phyloP scores from a whole-genome alignment of 2,329 filamentous ascomycete genomes.

The Coniella lustricola region DNA sequence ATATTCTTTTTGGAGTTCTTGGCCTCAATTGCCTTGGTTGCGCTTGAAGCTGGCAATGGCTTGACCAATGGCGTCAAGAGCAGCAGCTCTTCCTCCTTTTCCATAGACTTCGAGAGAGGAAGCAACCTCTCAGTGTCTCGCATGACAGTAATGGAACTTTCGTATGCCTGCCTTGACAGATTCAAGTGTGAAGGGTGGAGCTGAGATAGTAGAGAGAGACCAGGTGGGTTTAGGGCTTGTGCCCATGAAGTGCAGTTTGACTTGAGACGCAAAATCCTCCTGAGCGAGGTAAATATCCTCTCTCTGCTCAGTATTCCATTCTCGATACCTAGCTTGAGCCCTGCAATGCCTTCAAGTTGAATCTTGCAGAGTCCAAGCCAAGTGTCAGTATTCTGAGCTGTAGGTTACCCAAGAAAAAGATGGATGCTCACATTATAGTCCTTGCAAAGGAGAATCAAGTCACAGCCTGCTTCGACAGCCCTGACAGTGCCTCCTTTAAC shows the following conservation, averaged over 20 bases:
- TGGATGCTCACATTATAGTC: constrained; percentile 54
- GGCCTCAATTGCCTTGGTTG: constrained; percentile 62
- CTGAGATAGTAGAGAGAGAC: constrained; percentile 67
- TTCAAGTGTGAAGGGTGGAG: constrained; percentile 76
- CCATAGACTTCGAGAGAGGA: constrained; percentile 73
- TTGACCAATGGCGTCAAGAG: constrained; percentile 85
- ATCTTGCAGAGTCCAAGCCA: constrained; percentile 31
- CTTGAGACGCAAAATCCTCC: constrained; percentile 74
- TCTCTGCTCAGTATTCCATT: constrained; percentile 81
- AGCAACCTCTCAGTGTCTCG: constrained; percentile 80
- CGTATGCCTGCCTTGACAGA: constrained; percentile 80
- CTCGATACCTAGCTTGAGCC: constrained; percentile 80
- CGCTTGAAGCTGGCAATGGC: constrained; percentile 80
- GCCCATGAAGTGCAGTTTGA: constrained; percentile 82
- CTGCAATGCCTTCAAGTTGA: constrained; percentile 86
- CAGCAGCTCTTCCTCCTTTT: constrained; percentile 81
- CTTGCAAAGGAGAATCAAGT: constrained; percentile 80
- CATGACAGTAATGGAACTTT: constrained; percentile 87
- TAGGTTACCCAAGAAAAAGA: background rate
- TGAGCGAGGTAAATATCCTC: constrained; percentile 72
- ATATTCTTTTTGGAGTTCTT: constrained; percentile 31
- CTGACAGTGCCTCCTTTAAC: constrained; percentile 95
- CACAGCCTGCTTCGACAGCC: constrained; percentile 94
- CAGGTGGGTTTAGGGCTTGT: constrained; percentile 80
- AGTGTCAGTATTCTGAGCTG: background rate